phyloP scores from a whole-genome alignment of 805 yeast genomes.

The Metschnikowia lachancei region DNA sequence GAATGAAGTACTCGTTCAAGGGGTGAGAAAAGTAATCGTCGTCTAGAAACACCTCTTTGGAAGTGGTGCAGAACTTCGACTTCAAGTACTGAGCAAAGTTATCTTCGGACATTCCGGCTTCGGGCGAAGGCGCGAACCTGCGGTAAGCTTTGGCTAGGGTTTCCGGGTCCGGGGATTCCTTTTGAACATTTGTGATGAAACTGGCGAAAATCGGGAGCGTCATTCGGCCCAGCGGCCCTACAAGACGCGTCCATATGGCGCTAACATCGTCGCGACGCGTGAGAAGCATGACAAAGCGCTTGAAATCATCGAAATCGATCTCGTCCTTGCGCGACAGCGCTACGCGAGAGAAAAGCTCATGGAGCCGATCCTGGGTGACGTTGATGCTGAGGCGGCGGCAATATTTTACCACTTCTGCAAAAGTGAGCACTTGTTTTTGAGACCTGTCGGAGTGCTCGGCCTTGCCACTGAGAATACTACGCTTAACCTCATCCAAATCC shows the following conservation, averaged over 20 bases:
- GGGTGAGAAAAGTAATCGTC: constrained; percentile 46
- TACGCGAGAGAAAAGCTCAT: constrained; percentile 50
- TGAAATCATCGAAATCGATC: constrained; percentile 71
- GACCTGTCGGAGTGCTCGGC: constrained; percentile 19
- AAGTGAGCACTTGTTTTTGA: constrained; percentile 41
- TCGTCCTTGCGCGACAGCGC: constrained; percentile 24
- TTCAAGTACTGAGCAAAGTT: constrained; percentile 8
- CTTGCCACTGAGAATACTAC: constrained; percentile 26
- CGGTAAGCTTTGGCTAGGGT: constrained; percentile 28
- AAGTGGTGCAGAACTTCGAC: constrained; percentile 12
- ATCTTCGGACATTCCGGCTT: constrained; percentile 4
- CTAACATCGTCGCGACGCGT: constrained; percentile 64
- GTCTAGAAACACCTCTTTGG: constrained; percentile 10
- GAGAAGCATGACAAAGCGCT: constrained; percentile 64
- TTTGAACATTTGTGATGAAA: constrained; percentile 50
- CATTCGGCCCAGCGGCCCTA: constrained; percentile 24
- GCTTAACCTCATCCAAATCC: constrained; percentile 32
- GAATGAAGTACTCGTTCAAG: constrained; percentile 79
- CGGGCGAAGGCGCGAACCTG: constrained; percentile 19
- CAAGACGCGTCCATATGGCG: constrained; percentile 44
- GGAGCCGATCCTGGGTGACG: constrained; percentile 54
- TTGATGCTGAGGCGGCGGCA: constrained; percentile 70
- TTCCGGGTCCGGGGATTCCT: constrained; percentile 36
- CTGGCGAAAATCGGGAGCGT: constrained; percentile 21
- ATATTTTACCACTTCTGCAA: constrained; percentile 65